Conservation (phyloP, 2,329 filamentous ascomycete species). For the Verticillium nonalfalfae region DNA sequence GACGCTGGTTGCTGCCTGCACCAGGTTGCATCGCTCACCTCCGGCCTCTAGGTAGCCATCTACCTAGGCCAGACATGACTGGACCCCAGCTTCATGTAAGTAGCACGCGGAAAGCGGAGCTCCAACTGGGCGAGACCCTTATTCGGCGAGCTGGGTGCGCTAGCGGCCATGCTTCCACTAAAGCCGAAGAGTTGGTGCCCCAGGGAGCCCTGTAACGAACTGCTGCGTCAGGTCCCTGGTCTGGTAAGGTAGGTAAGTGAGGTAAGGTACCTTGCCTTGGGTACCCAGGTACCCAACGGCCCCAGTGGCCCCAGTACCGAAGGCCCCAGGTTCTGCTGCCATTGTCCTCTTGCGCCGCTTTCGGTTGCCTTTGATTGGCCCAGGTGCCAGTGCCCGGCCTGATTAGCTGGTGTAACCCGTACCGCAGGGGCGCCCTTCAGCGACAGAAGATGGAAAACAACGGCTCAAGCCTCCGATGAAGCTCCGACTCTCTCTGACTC, state of each 20-base stretch:
- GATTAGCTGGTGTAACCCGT: neutral
- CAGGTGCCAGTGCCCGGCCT: neutral
- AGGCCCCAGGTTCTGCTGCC: too few relatives aligned
- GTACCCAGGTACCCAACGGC: too few relatives aligned
- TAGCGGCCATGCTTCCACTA: neutral
- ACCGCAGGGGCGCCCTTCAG: neutral
- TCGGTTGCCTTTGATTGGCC: neutral
- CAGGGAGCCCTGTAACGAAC: neutral
- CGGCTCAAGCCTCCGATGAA: conserved; percentile 18
- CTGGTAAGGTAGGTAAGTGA: too few relatives aligned
- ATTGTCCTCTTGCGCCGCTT: neutral
- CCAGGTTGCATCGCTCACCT: neutral
- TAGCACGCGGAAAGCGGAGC: neutral
- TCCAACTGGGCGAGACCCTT: neutral
- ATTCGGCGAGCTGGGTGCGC: neutral
- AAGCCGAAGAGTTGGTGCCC: neutral
- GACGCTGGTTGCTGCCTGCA: neutral
- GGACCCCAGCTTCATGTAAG: neutral
- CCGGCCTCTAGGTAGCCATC: neutral
- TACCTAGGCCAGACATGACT: too few relatives aligned
- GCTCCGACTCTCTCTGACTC: conserved; percentile 15
- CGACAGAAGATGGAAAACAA: conserved; percentile 10
- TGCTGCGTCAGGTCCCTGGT: too few relatives aligned
- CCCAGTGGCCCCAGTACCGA: too few relatives aligned
- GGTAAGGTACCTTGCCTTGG: too few relatives aligned